Evolutionary conservation across 768 basidiomycete species (phyloP).

Genomic region (Lentinula detonsa): DNA sequence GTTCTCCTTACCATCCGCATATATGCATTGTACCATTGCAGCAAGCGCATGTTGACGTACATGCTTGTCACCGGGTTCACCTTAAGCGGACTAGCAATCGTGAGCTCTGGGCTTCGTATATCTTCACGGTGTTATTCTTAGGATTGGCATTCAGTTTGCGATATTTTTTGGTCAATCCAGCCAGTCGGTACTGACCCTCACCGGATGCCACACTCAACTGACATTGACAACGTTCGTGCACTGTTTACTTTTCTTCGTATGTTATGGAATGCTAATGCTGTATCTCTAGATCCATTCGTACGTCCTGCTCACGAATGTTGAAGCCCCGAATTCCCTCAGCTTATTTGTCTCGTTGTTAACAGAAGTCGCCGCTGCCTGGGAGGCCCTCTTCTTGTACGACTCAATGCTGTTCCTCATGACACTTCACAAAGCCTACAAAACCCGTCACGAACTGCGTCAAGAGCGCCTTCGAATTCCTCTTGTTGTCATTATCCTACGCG

Average conservation of each 20-base stretch:
- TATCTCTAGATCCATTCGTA: neutral
- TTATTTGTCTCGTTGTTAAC: neutral
- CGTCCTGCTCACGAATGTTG: neutral
- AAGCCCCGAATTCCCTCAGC: neutral
- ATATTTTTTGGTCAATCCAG: slow-evolving; percentile 7
- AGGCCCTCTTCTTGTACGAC: slow-evolving; percentile 6
- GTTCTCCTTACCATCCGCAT: slow-evolving; percentile 7
- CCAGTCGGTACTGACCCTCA: neutral
- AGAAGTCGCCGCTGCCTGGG: slow-evolving; percentile 9
- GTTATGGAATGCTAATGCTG: neutral
- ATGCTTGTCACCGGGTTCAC: slow-evolving; percentile 1
- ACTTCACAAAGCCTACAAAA: slow-evolving; percentile 2
- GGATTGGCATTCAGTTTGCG: neutral
- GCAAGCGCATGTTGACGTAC: neutral
- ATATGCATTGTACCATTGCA: slow-evolving; percentile 5
- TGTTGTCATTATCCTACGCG: slow-evolving; percentile 1
- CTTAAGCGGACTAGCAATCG: neutral
- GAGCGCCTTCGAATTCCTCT: neutral
- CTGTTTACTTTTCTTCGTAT: neutral
- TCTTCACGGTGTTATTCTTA: neutral
- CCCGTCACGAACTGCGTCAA: neutral
- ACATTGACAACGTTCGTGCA: neutral
- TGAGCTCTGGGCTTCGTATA: neutral
- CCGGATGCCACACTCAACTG: slow-evolving; percentile 1
- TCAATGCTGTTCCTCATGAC: slow-evolving; percentile 7